Evolutionary conservation across 2,329 filamentous ascomycete genomes (phyloP), one percentile per base, ranked within the genome.

Genomic region (Colletotrichum sp.): DNA sequence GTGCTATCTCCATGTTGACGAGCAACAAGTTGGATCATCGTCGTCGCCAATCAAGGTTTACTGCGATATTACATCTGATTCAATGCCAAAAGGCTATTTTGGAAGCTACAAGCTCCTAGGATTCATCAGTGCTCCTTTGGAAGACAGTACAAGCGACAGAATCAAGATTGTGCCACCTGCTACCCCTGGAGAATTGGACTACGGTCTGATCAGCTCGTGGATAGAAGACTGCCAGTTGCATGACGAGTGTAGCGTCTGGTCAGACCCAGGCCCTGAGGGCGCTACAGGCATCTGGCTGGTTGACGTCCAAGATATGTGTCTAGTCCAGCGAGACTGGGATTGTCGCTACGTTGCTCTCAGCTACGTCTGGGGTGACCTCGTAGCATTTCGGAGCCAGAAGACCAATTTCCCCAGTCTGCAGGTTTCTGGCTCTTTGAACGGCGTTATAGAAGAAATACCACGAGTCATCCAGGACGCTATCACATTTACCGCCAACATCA

Each of bases 101-200:
- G 55, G 55, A 30, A 59, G 55, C 2, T 30, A 59, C 26, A 26
- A 0, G 7, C 8, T 59, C 6, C 21, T 26, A n/a, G 55, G 55
- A 4, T 59, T 59, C 15, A 59, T 59, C 7, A 7, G 24, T 4
- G 5, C 16, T 7, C 43, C 43, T 52, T 52, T 52, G 43, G n/a
- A 13, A n/a, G 43, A 52, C 18, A 1, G 0, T 2, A 5, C 3
- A 3, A 52, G 10, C 43, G 43, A 52, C 43, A 2, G 10, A 4
- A 7, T 0, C 6, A 12, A 52, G 3, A 52, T 1, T n/a, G 16
- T 43, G 16, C 1, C 36, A 18, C 2, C 2, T 43, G 16, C 36
- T 3, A 48, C 18, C 9, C 0, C 43, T 3, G 4, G n/a, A 5
- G 1, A 52, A 4, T 52, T 52, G 43, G 2, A 21, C 10, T 52